Conservation (phyloP, 108 stramenopile genomes). For the Epithemia pelagica region DNA sequence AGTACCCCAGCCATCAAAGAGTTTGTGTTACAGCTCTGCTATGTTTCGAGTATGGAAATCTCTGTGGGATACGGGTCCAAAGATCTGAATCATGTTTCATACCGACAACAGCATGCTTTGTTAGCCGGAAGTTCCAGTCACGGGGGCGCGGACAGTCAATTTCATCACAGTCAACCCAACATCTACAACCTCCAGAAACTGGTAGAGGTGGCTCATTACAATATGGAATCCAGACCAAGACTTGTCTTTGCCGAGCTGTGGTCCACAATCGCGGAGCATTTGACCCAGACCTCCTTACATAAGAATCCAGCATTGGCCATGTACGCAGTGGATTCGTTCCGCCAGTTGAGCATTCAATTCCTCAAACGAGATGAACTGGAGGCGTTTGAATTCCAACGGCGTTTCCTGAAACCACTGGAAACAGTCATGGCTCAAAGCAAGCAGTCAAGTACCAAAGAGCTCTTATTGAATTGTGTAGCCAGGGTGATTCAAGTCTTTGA, state of each 20-base stretch:
- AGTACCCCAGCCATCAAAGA: slow-evolving; percentile 73
- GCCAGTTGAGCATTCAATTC: slow-evolving; percentile 95
- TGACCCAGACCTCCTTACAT: slow-evolving; percentile 89
- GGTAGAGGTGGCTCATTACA: slow-evolving; percentile 97
- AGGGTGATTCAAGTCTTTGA: slow-evolving; percentile 77
- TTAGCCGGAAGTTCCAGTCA: slow-evolving; percentile 18
- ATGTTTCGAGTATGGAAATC: slow-evolving; percentile 91
- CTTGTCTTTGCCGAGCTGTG: slow-evolving; percentile 94
- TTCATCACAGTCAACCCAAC: slow-evolving; percentile 74
- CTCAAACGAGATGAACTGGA: slow-evolving; percentile 88
- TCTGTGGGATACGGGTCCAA: slow-evolving; percentile 59
- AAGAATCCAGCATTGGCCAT: slow-evolving; percentile 89
- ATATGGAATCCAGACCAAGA: slow-evolving; percentile 92
- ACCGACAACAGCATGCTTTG: slow-evolving; percentile 59
- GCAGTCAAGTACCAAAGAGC: slow-evolving; percentile 77
- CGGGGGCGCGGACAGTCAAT: slow-evolving; percentile 29
- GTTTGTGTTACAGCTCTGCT: slow-evolving; percentile 86
- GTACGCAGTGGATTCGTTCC: slow-evolving; percentile 97
- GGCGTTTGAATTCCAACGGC: slow-evolving; percentile 92
- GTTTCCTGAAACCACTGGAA: slow-evolving; percentile 93
- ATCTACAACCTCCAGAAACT: slow-evolving; percentile 96
- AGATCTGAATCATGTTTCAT: slow-evolving; percentile 66
- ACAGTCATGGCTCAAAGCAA: slow-evolving; percentile 70
- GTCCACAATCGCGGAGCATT: slow-evolving; percentile 84
- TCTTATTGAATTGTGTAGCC: slow-evolving; percentile 89